A percentile compares a stretch with the other conserved stretches of the same genome.
Evolutionary conservation across 139 green algal genomes (phyloP).

Genomic region (Coccomyxa sp.): DNA sequence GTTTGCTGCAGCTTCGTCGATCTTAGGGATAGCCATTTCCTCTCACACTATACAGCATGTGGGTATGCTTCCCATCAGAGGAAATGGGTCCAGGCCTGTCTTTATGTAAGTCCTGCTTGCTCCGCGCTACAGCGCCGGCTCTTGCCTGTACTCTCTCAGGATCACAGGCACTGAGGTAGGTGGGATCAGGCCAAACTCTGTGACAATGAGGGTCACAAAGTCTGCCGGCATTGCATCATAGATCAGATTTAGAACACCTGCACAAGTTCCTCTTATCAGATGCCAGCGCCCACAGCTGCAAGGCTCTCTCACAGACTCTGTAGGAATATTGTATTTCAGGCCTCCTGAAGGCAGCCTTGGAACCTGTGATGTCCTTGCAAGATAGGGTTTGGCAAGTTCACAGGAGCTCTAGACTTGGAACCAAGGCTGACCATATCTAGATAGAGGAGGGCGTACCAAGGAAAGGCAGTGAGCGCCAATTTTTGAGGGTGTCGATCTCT

Average conservation of each 20-base stretch:
- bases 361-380: no score
- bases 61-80: background rate
- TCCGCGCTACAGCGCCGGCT: conserved; percentile 7
- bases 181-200: conserved; percentile 89
- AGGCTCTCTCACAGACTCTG: no score
- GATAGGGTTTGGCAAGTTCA: background rate
- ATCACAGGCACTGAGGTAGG: conserved; percentile 91
- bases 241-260: conserved; percentile 85
- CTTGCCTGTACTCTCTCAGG: conserved; percentile 72
- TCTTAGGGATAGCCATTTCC: no score
- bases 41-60: no score
- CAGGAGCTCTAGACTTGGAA: background rate
- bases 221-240: conserved; percentile 93
- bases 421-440: no score
- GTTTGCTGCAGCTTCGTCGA: no score
- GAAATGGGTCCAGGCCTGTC: background rate
- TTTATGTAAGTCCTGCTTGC: background rate
- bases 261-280: no score
- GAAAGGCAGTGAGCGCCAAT: conserved; percentile 16
- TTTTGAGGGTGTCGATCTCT: conserved; percentile 26
- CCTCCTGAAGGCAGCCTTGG: no score
- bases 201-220: conserved; percentile 89
- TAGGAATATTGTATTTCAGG: no score
- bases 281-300: no score
- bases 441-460: conserved; percentile 7